Conservation (phyloP, 768 basidiomycete genomes). For the Tephrocybe sp. region DNA sequence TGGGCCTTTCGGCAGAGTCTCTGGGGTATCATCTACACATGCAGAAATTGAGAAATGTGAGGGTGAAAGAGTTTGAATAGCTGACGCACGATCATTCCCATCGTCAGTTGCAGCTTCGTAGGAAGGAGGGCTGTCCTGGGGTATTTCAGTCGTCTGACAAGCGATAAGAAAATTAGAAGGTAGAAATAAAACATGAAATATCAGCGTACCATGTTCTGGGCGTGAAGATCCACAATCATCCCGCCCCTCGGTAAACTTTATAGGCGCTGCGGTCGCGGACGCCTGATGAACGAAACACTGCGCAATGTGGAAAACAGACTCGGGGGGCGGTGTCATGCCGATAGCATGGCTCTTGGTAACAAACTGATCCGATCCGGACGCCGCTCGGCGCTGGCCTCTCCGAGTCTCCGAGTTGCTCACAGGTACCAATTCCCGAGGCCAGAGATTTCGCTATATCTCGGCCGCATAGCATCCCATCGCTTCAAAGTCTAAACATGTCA, state of each 20-base stretch:
- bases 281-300: too few relatives aligned
- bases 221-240: slow-evolving; percentile 29
- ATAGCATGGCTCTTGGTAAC: too few relatives aligned
- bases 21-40: background rate
- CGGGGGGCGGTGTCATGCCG: too few relatives aligned
- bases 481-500: too few relatives aligned
- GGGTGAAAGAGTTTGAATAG: background rate
- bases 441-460: too few relatives aligned
- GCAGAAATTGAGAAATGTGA: background rate
- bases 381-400: too few relatives aligned
- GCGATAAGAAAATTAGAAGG: slow-evolving; percentile 5
- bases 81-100: slow-evolving; percentile 27
- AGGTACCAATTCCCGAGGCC: too few relatives aligned
- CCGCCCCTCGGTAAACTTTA: slow-evolving; percentile 3
- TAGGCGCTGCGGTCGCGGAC: slow-evolving; percentile 13
- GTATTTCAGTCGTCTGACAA: slow-evolving; percentile 16
- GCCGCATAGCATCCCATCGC: too few relatives aligned
- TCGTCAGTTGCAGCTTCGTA: slow-evolving; percentile 41
- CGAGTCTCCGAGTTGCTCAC: too few relatives aligned
- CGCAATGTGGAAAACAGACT: too few relatives aligned
- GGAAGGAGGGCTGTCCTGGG: slow-evolving; percentile 47
- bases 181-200: background rate
- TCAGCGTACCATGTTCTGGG: slow-evolving; percentile 24
- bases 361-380: too few relatives aligned
- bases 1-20: slow-evolving; percentile 1